These are phyloP conservation scores for Microcyclospora tardicrescens DNA, from an alignment of 2,329 filamentous ascomycete genomes.

Conservation along the genomic window DNA sequence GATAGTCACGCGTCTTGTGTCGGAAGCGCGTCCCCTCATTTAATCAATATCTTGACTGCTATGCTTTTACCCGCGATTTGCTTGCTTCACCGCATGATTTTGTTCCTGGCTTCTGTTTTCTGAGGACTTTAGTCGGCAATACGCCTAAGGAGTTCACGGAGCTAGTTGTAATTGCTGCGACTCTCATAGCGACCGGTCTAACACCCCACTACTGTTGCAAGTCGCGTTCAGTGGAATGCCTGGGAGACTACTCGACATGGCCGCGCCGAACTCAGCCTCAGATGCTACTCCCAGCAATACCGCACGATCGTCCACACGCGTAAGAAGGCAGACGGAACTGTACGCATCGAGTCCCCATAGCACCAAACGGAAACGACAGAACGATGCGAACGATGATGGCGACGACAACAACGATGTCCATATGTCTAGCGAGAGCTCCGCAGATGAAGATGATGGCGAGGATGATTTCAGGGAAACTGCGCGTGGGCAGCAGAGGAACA, in stretches of 20 bases:
- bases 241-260: constrained; percentile 7
- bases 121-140: no score
- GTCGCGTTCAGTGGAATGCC: constrained; percentile 8
- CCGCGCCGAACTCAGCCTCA: constrained; percentile 5
- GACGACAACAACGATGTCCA: constrained; percentile 23
- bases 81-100: no score
- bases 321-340: constrained; percentile 22
- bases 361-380: constrained; percentile 37
- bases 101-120: no score
- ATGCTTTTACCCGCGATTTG: no score
- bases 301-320: constrained; percentile 44
- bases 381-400: constrained; percentile 21
- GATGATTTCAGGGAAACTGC: constrained; percentile 24
- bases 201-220: no score
- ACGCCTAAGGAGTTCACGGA: no score
- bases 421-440: constrained; percentile 24
- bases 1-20: no score
- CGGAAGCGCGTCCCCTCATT: no score
- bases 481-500: constrained; percentile 11
- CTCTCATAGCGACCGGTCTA: no score
- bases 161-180: no score
- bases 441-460: constrained; percentile 23
- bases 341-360: constrained; percentile 17
- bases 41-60: no score
- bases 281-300: constrained; percentile 15